Conservation (phyloP, 306 rosid genomes). For the Oxytropis ochrocephala region DNA sequence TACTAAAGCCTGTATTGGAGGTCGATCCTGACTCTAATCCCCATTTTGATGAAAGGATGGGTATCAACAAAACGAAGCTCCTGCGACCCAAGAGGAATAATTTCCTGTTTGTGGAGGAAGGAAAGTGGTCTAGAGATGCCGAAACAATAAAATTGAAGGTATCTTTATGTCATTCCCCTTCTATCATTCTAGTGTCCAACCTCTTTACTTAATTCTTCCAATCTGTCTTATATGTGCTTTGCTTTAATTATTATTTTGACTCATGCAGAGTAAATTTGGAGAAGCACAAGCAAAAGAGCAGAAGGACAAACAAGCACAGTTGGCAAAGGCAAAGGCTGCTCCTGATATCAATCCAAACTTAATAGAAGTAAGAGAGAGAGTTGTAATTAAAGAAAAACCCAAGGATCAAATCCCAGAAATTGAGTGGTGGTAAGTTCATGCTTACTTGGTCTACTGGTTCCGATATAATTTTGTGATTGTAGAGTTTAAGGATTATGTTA, state of each 20-base stretch:
- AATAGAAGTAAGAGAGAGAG: slow-evolving; percentile 85
- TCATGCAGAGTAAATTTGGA: slow-evolving; percentile 78
- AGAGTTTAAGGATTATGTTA: background rate
- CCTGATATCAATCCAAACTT: slow-evolving; percentile 93
- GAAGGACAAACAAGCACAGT: slow-evolving; percentile 82
- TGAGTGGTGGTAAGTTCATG: slow-evolving; percentile 91
- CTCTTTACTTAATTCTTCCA: background rate
- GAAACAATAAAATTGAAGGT: slow-evolving; percentile 85
- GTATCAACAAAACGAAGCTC: slow-evolving; percentile 73
- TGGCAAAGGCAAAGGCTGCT: slow-evolving; percentile 95
- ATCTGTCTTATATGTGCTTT: slow-evolving; percentile 2
- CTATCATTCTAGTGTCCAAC: background rate
- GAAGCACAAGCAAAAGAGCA: slow-evolving; percentile 99
- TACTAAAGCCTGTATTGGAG: slow-evolving; percentile 81
- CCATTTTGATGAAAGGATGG: slow-evolving; percentile 74
- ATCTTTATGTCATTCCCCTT: background rate
- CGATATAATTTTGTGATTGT: background rate
- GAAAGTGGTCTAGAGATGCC: slow-evolving; percentile 93
- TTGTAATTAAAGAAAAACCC: slow-evolving; percentile 67
- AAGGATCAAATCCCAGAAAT: slow-evolving; percentile 85
- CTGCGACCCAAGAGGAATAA: slow-evolving; percentile 80
- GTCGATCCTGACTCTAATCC: slow-evolving; percentile 86
- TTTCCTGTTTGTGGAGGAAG: slow-evolving; percentile 89
- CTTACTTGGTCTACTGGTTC: background rate
- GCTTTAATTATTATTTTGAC: background rate